A percentile compares a stretch with the other conserved stretches of the same genome.
phyloP scores from a whole-genome alignment of 352 stramenopile species.

The Pythium vanterpoolii region DNA sequence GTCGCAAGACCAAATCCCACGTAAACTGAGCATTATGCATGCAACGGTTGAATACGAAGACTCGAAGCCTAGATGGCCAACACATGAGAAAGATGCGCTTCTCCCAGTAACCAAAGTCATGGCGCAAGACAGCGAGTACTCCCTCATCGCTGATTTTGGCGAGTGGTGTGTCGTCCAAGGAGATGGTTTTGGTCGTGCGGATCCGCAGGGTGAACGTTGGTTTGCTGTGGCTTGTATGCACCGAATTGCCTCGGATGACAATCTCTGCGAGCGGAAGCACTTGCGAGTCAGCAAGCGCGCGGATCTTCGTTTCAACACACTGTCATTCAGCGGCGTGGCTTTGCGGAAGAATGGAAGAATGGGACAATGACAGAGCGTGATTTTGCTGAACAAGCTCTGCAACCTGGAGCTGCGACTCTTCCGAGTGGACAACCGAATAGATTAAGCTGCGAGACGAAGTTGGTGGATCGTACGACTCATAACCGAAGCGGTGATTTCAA shows the following conservation, averaged over 20 bases:
- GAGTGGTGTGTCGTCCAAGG: constrained; percentile 96
- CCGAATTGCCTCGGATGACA: constrained; percentile 96
- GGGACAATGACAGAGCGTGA: too few species aligned
- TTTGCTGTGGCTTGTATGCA: constrained; percentile 90
- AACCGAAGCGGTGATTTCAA: too few species aligned
- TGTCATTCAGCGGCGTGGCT: constrained; percentile 80
- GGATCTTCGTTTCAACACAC: constrained; percentile 88
- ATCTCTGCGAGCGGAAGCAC: constrained; percentile 95
- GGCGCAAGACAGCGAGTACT: constrained; percentile 94
- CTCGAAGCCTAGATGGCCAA: constrained; percentile 44
- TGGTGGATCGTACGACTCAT: too few species aligned
- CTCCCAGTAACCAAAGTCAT: constrained; percentile 96
- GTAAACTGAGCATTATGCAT: constrained; percentile 38
- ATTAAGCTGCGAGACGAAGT: too few species aligned
- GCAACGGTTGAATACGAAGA: constrained; percentile 67
- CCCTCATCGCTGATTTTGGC: constrained; percentile 90
- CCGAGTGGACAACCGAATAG: too few species aligned
- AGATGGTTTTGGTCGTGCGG: constrained; percentile 95
- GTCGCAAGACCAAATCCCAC: constrained; percentile 60
- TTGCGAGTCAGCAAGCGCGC: constrained; percentile 85
- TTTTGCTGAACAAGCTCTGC: too few species aligned
- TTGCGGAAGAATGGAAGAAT: constrained; percentile 90
- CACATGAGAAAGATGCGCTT: constrained; percentile 73
- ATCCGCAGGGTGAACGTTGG: constrained; percentile 89
- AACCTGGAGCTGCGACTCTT: too few species aligned